Percentiles rank a stretch among this genome's conserved stretches.
Evolutionary conservation across 176 grass and related monocot genomes (phyloP).

Genomic region (Zizania latifolia): DNA sequence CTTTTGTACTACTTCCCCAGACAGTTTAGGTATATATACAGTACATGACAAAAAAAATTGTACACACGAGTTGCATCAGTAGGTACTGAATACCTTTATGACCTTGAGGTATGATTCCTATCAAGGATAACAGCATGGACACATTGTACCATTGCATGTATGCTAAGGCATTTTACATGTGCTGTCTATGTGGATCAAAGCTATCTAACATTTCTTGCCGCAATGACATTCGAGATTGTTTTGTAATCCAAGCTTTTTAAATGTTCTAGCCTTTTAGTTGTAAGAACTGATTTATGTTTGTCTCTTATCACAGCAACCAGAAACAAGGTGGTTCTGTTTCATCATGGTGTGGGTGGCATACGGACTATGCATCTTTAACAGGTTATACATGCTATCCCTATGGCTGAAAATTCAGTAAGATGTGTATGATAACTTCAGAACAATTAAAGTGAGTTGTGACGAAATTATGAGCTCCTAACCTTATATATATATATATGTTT

Average conservation of each 20-base stretch:
- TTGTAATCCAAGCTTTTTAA: neutral
- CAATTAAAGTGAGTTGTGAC: neutral
- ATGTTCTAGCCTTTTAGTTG: neutral
- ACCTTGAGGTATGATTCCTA: neutral
- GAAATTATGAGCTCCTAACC: neutral
- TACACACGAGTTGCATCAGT: neutral
- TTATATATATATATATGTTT: neutral
- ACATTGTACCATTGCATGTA: neutral
- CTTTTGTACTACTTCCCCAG: conserved; percentile 81
- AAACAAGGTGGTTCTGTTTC: conserved; percentile 49
- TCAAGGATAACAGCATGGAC: neutral
- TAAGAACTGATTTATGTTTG: neutral
- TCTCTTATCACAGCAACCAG: conserved; percentile 40
- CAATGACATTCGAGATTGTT: neutral
- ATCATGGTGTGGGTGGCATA: conserved; percentile 98
- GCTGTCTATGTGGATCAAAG: neutral
- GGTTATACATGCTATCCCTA: conserved; percentile 32
- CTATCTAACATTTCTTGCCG: neutral
- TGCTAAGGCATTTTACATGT: conserved; percentile 8
- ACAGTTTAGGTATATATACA: conserved; percentile 48
- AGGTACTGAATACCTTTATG: neutral
- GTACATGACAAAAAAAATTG: neutral
- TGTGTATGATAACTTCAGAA: neutral
- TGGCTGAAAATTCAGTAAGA: neutral
- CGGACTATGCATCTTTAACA: conserved; percentile 85